Base-by-base conservation (phyloP, 495 filamentous ascomycete species). In the Xylaria bambusicola region DNA sequence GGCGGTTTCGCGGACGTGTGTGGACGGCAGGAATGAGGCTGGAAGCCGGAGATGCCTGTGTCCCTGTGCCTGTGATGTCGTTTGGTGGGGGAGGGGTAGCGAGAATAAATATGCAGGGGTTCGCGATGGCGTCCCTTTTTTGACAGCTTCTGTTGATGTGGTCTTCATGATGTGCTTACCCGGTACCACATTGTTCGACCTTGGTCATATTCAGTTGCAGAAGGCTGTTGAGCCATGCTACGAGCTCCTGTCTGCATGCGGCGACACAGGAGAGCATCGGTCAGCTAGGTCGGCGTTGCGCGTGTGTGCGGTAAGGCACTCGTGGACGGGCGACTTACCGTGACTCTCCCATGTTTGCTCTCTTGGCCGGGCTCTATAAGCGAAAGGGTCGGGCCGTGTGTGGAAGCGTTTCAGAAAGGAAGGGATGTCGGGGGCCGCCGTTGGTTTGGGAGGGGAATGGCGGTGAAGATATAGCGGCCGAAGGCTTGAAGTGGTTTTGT, bases 131-230 rank as follows among this genome's bases (percentile, higher is more conserved):
- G 21, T 31, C 29, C 5, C 29, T 33, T 33, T 33, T 57, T 57
- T n/a, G 13, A 8, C 13, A 21, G 17, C 15, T 10, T n/a, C 20
- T 36, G n/a, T 20, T 12, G 29, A 9, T 38, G 12, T 3, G 15
- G 8, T 15, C 6, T 44, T 44, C n/a, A 18, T 18, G 71, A 72
- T n/a, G n/a, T n/a, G n/a, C 89, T 66, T 89, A 98, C 94, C 94
- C 94, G 66, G 94, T 98, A 66, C 94, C 94, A 75, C 94, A 97
- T 82, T 98, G 95, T 77, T 98, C 94, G 71, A 98, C 89, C 77
- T 96, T 97, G 71, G 93, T 97, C 58, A 98, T 85, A 77, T 98
- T 98, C 64, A 98, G 85, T 80, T 96, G 90, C 55, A 98, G 86
- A 52, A 98, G 91, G 82, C 89, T 91, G 82, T 98, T 98, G 66